Evolutionary conservation across 116 monocot genomes (phyloP).

Genomic region (Thalassia testudinum): DNA sequence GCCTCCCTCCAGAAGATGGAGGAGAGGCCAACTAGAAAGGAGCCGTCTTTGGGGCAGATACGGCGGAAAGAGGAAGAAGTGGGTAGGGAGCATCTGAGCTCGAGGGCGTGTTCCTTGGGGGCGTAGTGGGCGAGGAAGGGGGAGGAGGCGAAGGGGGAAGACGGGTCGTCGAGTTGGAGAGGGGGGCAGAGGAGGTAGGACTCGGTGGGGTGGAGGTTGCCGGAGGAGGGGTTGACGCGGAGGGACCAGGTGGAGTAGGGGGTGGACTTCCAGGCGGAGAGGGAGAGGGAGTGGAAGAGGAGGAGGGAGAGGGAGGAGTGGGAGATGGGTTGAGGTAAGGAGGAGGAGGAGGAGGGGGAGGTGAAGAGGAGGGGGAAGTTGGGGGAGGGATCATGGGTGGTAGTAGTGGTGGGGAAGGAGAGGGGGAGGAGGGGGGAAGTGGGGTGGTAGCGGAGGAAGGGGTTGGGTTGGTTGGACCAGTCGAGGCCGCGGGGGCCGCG

Average conservation of each 20-base stretch:
- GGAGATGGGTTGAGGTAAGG: slow-evolving; percentile 18
- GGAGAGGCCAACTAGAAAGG: slow-evolving; percentile 41
- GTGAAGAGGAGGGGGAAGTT: slow-evolving; percentile 8
- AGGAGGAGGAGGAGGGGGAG: slow-evolving; percentile 8
- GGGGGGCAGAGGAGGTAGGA: slow-evolving; percentile 58
- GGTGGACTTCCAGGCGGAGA: slow-evolving; percentile 95
- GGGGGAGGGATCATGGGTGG: slow-evolving; percentile 4
- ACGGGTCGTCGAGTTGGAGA: slow-evolving; percentile 2
- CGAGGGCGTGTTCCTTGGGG: slow-evolving; percentile 79
- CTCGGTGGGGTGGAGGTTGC: slow-evolving; percentile 99
- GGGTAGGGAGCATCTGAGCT: slow-evolving; percentile 29
- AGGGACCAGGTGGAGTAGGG: slow-evolving; percentile 90
- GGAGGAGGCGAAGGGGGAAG: slow-evolving; percentile 7
- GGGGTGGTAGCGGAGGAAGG: slow-evolving; percentile 69
- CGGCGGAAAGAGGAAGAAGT: not conserved
- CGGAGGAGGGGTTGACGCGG: slow-evolving; percentile 94
- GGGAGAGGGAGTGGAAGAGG: slow-evolving; percentile 85
- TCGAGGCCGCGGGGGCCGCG: slow-evolving; percentile 86
- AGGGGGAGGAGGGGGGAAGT: slow-evolving; percentile 33
- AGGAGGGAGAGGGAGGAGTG: slow-evolving; percentile 46
- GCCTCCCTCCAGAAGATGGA: slow-evolving; percentile 96
- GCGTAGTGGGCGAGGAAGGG: slow-evolving; percentile 80
- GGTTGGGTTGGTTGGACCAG: slow-evolving; percentile 98
- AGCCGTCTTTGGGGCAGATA: slow-evolving; percentile 4
- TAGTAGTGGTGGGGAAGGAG: slow-evolving; percentile 14